These are phyloP conservation scores for Tillandsia leiboldiana DNA, from an alignment of 176 grass and related monocot genomes.

Conservation along the genomic window DNA sequence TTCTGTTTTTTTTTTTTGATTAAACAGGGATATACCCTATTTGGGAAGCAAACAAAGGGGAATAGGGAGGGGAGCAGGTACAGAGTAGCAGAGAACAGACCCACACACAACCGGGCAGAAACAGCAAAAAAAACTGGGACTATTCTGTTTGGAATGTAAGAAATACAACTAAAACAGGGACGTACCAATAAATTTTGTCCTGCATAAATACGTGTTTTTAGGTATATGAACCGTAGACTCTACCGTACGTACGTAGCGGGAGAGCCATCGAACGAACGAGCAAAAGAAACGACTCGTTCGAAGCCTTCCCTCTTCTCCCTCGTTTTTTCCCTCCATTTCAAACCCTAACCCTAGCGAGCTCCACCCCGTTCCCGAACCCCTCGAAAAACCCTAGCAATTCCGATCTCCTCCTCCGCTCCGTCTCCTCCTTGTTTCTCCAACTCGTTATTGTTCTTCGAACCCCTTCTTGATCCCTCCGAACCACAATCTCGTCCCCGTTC, in stretches of 20 bases:
- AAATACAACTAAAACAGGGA: too few species aligned
- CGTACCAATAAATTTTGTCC: too few species aligned
- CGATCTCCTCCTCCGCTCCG: neutral
- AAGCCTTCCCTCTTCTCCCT: neutral
- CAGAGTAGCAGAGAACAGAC: too few species aligned
- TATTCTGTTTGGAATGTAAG: too few species aligned
- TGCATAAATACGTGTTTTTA: neutral
- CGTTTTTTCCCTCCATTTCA: neutral
- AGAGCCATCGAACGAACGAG: neutral
- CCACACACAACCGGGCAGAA: too few species aligned
- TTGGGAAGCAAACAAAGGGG: too few species aligned
- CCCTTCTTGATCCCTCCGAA: neutral
- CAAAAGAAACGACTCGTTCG: neutral
- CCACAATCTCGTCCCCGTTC: neutral
- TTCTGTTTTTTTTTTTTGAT: too few species aligned
- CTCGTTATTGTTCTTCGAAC: neutral
- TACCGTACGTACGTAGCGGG: neutral
- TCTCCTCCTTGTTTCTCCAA: neutral
- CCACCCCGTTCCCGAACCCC: neutral
- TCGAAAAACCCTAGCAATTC: neutral
- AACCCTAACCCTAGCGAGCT: conserved; percentile 3
- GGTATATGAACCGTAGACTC: neutral
- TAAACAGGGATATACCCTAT: too few species aligned
- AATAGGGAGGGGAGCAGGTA: too few species aligned
- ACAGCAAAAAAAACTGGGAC: too few species aligned